Evolutionary conservation across 306 rosid genomes (phyloP), one percentile per base, ranked within the genome.

Genomic region (Vigna trinervia): DNA sequence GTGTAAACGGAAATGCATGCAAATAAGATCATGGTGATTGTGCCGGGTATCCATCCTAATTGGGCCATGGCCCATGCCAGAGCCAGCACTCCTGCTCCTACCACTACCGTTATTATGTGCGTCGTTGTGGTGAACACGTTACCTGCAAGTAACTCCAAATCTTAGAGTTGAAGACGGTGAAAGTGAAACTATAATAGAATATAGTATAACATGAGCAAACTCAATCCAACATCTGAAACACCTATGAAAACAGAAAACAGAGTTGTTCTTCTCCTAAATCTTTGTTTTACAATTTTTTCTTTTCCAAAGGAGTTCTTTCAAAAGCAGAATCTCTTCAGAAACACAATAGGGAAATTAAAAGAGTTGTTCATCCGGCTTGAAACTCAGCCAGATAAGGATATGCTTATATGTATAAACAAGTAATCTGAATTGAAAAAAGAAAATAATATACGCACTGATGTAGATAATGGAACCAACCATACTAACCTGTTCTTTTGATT

Each of bases 61-160:
- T 84, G 86, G 36, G 88, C 81, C 52, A 73, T 57, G 5, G 81
- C 86, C 89, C 86, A 81, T 1, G 83, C 79, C 0, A 84, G 77
- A 43, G 91, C 82, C 46, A 78, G 20, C 4, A 86, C 84, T 43
- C 87, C 86, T 6, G 89, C 87, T 1, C 87, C 87, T 1, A 86
- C 72, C 52, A 84, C 84, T 45, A 79, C 76, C 0, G 88, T 84
- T 64, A 87, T 12, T 79, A 84, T 79, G 64, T 84, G 86, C 0
- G 82, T 80, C 0, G 79, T 78, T 0, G 85, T 85, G 0, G 88
- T 81, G 64, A 83, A 46, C 38, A 67, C 71, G 9, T 75, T 75
- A 41, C 87, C 86, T 86, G 84, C 76, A 81, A 60, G 0, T 59
- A 51, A 45, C 67, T 36, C 45, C 34, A 30, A 34, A 34, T 34